These are phyloP conservation scores for Mrakia gelida DNA, from an alignment of 768 basidiomycete species.

Conservation along the genomic window DNA sequence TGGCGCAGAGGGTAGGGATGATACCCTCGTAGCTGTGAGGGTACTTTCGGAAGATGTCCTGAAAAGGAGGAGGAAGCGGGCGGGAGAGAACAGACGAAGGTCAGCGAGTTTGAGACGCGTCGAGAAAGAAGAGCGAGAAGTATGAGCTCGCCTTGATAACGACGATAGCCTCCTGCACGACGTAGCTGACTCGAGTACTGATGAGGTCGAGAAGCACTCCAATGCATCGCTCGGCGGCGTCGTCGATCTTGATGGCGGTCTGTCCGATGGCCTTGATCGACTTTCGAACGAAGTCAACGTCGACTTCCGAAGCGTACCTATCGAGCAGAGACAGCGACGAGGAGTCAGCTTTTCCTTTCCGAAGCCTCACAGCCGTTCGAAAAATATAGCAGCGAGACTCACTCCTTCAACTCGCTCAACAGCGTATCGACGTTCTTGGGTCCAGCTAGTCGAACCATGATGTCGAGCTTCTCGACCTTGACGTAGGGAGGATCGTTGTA, in stretches of 20 bases:
- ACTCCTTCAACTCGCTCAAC: slow-evolving; percentile 92
- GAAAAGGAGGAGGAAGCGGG: neutral
- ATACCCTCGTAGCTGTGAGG: slow-evolving; percentile 95
- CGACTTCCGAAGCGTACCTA: slow-evolving; percentile 96
- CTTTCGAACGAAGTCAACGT: slow-evolving; percentile 96
- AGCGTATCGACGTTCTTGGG: slow-evolving; percentile 91
- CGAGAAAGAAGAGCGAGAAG: neutral
- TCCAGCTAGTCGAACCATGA: slow-evolving; percentile 96
- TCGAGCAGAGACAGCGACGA: neutral
- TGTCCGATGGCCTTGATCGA: slow-evolving; percentile 95
- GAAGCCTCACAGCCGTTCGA: no score
- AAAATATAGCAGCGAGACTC: slow-evolving; percentile 38
- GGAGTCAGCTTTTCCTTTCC: no score
- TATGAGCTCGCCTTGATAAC: slow-evolving; percentile 72
- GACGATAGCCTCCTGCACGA: slow-evolving; percentile 94
- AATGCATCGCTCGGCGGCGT: slow-evolving; percentile 85
- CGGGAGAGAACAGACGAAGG: neutral
- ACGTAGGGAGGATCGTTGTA: slow-evolving; percentile 99
- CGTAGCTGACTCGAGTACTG: slow-evolving; percentile 89
- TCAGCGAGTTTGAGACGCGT: neutral
- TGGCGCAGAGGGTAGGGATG: slow-evolving; percentile 86
- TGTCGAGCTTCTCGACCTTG: slow-evolving; percentile 95
- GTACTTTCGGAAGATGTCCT: slow-evolving; percentile 91
- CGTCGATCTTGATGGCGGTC: slow-evolving; percentile 92
- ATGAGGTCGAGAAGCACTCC: slow-evolving; percentile 77